These are phyloP conservation scores for Crucibulum laeve DNA, from an alignment of 768 basidiomycete genomes.

Conservation along the genomic window DNA sequence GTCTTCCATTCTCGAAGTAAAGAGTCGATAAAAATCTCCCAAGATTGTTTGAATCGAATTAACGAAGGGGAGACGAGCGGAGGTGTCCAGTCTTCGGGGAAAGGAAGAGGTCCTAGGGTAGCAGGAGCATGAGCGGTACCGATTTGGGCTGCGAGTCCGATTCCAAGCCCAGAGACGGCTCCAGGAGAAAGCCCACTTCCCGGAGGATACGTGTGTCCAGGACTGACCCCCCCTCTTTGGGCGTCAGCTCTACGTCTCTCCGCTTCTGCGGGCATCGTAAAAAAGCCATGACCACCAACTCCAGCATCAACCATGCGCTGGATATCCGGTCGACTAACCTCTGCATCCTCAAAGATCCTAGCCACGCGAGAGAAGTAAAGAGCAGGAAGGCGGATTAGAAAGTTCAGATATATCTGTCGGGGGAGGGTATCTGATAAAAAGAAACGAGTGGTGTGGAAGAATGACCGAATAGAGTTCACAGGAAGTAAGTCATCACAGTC, in stretches of 20 bases:
- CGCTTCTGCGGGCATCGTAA: neutral
- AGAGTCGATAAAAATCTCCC: constrained; percentile 71
- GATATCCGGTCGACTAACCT: constrained; percentile 73
- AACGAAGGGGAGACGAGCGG: constrained; percentile 59
- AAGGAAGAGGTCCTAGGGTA: constrained; percentile 30
- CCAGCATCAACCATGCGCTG: constrained; percentile 45
- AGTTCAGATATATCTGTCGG: constrained; percentile 35
- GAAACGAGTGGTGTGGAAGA: constrained; percentile 14
- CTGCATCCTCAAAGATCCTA: constrained; percentile 72
- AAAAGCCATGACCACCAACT: constrained; percentile 13
- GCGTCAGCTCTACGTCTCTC: too few species aligned
- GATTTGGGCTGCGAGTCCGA: constrained; percentile 19
- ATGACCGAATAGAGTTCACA: constrained; percentile 12
- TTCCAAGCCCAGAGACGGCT: constrained; percentile 18
- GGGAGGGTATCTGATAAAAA: constrained; percentile 37
- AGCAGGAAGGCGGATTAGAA: constrained; percentile 68
- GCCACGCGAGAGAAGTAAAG: constrained; percentile 79
- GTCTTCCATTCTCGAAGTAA: too few species aligned
- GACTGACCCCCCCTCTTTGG: neutral
- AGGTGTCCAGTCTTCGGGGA: constrained; percentile 51
- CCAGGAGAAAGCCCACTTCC: constrained; percentile 8
- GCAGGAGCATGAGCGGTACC: constrained; percentile 13
- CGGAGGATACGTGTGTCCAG: constrained; percentile 1
- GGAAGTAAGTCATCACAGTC: constrained; percentile 24
- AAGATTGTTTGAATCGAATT: constrained; percentile 58